A percentile compares a stretch with the other conserved stretches of the same genome.
phyloP scores from a whole-genome alignment of 306 rosid species.

The Corylus heterophylla region DNA sequence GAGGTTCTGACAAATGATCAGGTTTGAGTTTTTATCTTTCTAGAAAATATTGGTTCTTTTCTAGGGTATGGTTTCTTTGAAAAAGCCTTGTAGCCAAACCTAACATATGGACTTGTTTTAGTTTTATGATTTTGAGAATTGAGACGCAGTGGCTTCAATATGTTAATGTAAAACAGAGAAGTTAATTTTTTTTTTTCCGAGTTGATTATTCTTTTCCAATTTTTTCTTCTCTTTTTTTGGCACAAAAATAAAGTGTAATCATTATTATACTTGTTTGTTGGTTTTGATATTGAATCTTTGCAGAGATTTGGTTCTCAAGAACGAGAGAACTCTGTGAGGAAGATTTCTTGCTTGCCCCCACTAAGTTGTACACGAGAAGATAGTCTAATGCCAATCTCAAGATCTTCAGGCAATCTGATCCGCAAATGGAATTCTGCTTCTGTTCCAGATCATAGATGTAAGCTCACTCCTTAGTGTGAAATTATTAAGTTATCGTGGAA shows the following conservation, averaged over 20 bases:
- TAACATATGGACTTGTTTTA: neutral
- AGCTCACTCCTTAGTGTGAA: constrained; percentile 35
- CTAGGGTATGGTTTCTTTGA: neutral
- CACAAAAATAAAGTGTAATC: neutral
- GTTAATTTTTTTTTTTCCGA: constrained; percentile 3
- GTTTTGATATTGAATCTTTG: constrained; percentile 25
- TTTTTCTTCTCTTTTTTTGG: neutral
- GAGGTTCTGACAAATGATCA: constrained; percentile 72
- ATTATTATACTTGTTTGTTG: constrained; percentile 19
- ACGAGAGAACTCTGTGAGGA: constrained; percentile 69
- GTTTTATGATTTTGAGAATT: neutral
- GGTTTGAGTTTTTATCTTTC: constrained; percentile 40
- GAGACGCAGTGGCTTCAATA: neutral
- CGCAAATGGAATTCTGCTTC: constrained; percentile 73
- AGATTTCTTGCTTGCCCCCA: constrained; percentile 57
- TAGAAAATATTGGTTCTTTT: neutral
- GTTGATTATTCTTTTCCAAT: neutral
- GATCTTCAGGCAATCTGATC: constrained; percentile 69
- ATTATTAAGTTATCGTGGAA: constrained; percentile 5
- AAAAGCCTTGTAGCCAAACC: neutral
- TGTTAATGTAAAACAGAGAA: neutral
- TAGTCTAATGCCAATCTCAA: constrained; percentile 60
- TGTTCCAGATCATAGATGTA: constrained; percentile 63
- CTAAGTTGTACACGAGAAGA: constrained; percentile 67
- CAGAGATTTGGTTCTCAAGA: constrained; percentile 85